Base-by-base conservation (phyloP, 148 eudicot species). In the Suaeda aralocaspica region DNA sequence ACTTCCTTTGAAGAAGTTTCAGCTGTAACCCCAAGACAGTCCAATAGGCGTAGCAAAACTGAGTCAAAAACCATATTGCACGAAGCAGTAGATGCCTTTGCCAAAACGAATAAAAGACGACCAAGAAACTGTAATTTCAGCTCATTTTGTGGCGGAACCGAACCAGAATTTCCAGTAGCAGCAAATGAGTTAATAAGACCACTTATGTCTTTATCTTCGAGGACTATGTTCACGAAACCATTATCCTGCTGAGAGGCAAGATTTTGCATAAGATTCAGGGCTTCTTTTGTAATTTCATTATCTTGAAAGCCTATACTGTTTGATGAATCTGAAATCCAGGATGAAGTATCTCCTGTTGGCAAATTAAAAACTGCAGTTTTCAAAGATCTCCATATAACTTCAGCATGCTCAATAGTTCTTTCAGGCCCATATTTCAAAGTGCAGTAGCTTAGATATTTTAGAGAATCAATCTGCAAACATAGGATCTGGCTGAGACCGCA, bases 361-460 rank as follows among this genome's bases (percentile, higher is more conserved):
- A 44, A 83, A 70, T 70, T 67, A 69, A 53, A 82, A 45, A 86
- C 73, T 66, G 80, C 73, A 62, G 81, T 80, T 81, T 86, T 94
- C 58, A 94, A 49, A 58, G 87, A 80, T 31, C 76, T 62, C 97
- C 97, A 94, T 71, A 94, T 80, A 76, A 80, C 76, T 55, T 82
- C 81, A 78, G 80, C 79, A 72, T 91, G 88, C 77, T 86, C 84
- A 15, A 68, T 79, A 61, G 84, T 83, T 88, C 92, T 84, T 51
- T 76, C 88, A 76, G 87, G 71, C 76, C 89, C 97, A 72, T 91
- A 94, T 67, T 76, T 86, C 64, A 73, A 46, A 42, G 82, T 80
- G 79, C 97, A 94, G 76, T 82, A 82, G 79, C 88, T 84, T 68
- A 94, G 80, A 84, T 89, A 94, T 67, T 64, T 91, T 66, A 94